A percentile compares a stretch with the other conserved stretches of the same genome.
phyloP scores from a whole-genome alignment of 805 yeast species.

The Naumovozyma baii region DNA sequence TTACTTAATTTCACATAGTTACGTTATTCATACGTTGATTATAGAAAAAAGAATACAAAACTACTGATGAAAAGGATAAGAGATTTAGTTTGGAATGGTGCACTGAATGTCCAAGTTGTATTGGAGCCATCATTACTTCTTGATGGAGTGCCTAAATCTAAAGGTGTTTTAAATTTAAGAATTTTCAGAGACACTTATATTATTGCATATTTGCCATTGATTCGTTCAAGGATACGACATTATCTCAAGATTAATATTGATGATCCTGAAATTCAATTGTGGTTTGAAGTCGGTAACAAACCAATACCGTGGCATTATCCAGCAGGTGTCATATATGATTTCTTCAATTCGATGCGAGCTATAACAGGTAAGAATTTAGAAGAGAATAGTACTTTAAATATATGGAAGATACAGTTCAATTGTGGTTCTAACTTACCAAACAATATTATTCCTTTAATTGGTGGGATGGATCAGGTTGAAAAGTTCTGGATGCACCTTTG shows the following conservation, averaged over 20 bases:
- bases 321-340: slow-evolving; percentile 57
- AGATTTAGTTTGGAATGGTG: slow-evolving; percentile 45
- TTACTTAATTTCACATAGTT: neutral
- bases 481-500: slow-evolving; percentile 65
- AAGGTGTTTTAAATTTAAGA: slow-evolving; percentile 16
- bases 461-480: slow-evolving; percentile 25
- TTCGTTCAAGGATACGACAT: slow-evolving; percentile 34
- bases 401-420: slow-evolving; percentile 42
- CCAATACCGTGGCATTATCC: slow-evolving; percentile 76
- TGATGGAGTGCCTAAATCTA: slow-evolving; percentile 12
- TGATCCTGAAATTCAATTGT: slow-evolving; percentile 31
- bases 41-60: too few relatives aligned
- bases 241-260: slow-evolving; percentile 24
- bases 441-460: slow-evolving; percentile 36
- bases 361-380: neutral
- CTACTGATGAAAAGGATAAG: slow-evolving; percentile 27
- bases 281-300: slow-evolving; percentile 58
- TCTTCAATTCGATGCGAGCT: slow-evolving; percentile 7
- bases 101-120: slow-evolving; percentile 36
- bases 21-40: too few relatives aligned
- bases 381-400: slow-evolving; percentile 14
- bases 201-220: slow-evolving; percentile 33
- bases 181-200: slow-evolving; percentile 44
- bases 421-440: slow-evolving; percentile 35
- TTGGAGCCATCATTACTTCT: slow-evolving; percentile 15